Base-by-base conservation (phyloP, 805 yeast species). In the Lipomyces mesembrius region DNA sequence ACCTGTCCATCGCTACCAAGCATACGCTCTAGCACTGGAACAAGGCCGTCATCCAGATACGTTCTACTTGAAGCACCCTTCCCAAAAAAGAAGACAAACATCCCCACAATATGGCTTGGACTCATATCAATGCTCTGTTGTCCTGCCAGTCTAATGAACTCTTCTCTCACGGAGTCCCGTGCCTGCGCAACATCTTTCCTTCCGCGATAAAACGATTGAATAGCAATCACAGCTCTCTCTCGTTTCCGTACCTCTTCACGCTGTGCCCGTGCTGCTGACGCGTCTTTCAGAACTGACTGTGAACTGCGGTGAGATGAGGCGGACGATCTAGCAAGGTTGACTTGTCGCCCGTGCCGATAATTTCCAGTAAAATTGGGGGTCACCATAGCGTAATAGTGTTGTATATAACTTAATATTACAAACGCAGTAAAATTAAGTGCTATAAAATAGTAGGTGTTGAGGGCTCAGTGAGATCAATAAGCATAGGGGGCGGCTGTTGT, bases 341-440 rank as follows among this genome's bases (percentile, higher is more conserved):
- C 85, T 62, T 84, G 84, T 49, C 89, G 80, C 62, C 86, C 80
- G 69, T 86, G 83, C 61, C 81, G 80, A 22, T 86, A 80, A 71
- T 85, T 87, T 4, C 96, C 96, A 11, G 87, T 84, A 79, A 90
- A 91, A 79, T 88, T 87, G 8, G 71, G 59, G 11, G 39, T 59
- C 57, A 65, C 52, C 52, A 55, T 62, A 12, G 20, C 17, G 58
- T 14, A 29, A 34, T 32, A 14, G 43, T 8, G 58, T 7, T 52
- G 29, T 25, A 52, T 25, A 17, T 20, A 25, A 12, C 9, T 29
- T 9, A 29, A 52, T 29, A 22, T 29, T 22, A 17, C 34, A 52
- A 20, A 29, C 8, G n/a, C 34, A 22, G n/a, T 52, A 11, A 52
- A 25, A n/a, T 25, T 7, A 8, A 8, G 49, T 43, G 20, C 49